Evolutionary conservation across 441 rosid genomes (phyloP), one percentile per base, ranked within the genome.

Genomic region (Pelargonium myrrhifolium): DNA sequence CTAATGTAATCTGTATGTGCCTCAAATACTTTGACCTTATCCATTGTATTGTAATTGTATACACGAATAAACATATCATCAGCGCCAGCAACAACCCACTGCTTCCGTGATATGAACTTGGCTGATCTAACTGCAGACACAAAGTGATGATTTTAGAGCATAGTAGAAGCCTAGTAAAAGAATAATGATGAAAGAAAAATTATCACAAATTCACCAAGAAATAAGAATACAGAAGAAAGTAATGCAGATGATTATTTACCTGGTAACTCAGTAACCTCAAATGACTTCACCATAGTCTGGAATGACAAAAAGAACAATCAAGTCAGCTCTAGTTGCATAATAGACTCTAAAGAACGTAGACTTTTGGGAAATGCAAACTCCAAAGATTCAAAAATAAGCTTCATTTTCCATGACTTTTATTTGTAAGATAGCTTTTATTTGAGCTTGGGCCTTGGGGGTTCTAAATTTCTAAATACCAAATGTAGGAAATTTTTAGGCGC

Each of bases 1-100:
- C 98, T 83, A 68, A 92, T 90, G 87, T 74, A 92, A 76, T 92
- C 98, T 0, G 83, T 70, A 78, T 92, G 96, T 47, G 95, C 98
- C 79, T 92, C 90, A 65, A 92, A 86, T 35, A 87, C 90, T 79
- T 88, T 92, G 22, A 90, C 79, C 79, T 87, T 79, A 66, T 90
- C 93, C 92, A 81, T 84, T 4, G 96, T 87, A 55, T 85, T 82
- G 77, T 88, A 86, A 69, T 92, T 84, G 75, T 87, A 88, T 35
- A 88, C 89, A 67, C 86, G 87, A 74, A 88, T 75, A 74, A 80
- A 68, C 86, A 80, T 82, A 78, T 88, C 95, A 76, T 88, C 89
- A 51, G 94, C 88, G 72, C 89, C 94, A 58, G 89, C 85, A 45
- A 86, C 91, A 67, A 88, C 84, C 94, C 94, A 88, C 61, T 86